Percentiles rank a stretch among this genome's conserved stretches.
phyloP scores from a whole-genome alignment of 2,329 filamentous ascomycete species.

The Sarocladium brachiariae region DNA sequence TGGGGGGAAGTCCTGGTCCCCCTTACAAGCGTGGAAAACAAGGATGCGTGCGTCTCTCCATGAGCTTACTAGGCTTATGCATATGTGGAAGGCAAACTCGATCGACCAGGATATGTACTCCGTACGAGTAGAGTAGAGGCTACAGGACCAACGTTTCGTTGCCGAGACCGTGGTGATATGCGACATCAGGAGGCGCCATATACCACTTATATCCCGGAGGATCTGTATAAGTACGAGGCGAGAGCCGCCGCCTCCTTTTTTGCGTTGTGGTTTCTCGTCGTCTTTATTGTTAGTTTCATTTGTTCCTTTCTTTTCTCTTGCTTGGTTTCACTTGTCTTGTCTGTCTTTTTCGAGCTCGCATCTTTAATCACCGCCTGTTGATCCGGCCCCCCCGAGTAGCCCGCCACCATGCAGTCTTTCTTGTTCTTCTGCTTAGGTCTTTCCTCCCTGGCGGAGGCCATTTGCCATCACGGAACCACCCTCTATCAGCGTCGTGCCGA shows the following conservation, averaged over 20 bases:
- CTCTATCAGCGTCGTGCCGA: constrained; percentile 23
- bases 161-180: background rate
- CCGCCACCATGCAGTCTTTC: constrained; percentile 16
- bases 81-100: background rate
- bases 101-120: background rate
- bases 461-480: constrained; percentile 29
- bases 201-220: background rate
- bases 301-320: background rate
- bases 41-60: background rate
- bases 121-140: background rate
- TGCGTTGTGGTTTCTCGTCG: background rate
- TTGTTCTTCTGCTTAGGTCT: constrained; percentile 14
- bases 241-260: background rate
- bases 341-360: background rate
- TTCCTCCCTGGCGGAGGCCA: constrained; percentile 18
- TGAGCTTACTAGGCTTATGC: constrained; percentile 1
- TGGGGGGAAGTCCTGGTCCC: too few relatives aligned
- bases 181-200: background rate
- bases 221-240: constrained; percentile 4
- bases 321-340: background rate
- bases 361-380: too few relatives aligned
- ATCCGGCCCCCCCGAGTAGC: background rate
- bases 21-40: too few relatives aligned
- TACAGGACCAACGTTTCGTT: background rate
- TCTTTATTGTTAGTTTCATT: background rate